A percentile compares a stretch with the other conserved stretches of the same genome.
phyloP scores from a whole-genome alignment of 768 basidiomycete genomes.

The Boletellus ananiceps region DNA sequence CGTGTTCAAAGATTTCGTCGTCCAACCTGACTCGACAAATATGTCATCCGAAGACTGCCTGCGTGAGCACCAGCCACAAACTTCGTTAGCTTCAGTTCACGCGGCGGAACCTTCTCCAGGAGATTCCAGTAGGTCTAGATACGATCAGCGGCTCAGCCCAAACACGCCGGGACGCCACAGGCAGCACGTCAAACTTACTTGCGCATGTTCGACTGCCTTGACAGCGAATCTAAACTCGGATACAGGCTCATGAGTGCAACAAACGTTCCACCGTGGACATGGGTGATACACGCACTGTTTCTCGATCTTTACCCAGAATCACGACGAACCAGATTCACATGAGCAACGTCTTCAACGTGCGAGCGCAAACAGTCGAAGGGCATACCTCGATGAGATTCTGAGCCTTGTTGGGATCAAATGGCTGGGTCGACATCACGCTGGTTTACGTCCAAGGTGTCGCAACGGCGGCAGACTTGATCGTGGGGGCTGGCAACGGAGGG shows the following conservation, averaged over 20 bases:
- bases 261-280: not conserved
- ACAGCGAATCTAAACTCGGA: slow-evolving; percentile 42
- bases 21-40: slow-evolving; percentile 49
- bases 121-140: slow-evolving; percentile 92
- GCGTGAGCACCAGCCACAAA: slow-evolving; percentile 32
- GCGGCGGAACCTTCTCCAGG: slow-evolving; percentile 73
- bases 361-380: slow-evolving; percentile 1
- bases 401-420: slow-evolving; percentile 87
- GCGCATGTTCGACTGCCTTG: slow-evolving; percentile 93
- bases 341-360: slow-evolving; percentile 19
- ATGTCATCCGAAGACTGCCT: slow-evolving; percentile 8
- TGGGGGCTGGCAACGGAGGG: too few species aligned
- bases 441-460: slow-evolving; percentile 17
- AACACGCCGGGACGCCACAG: slow-evolving; percentile 2
- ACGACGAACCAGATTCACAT: slow-evolving; percentile 8
- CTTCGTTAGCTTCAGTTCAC: slow-evolving; percentile 79
- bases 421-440: slow-evolving; percentile 40
- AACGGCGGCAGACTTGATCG: not conserved
- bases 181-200: slow-evolving; percentile 48
- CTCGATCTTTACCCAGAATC: slow-evolving; percentile 63
- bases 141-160: slow-evolving; percentile 9
- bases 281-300: slow-evolving; percentile 67
- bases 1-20: slow-evolving; percentile 85
- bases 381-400: slow-evolving; percentile 86
- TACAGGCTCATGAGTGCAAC: slow-evolving; percentile 10